Base-by-base conservation (phyloP, 2,329 filamentous ascomycete species). In the Venturia carpophila region DNA sequence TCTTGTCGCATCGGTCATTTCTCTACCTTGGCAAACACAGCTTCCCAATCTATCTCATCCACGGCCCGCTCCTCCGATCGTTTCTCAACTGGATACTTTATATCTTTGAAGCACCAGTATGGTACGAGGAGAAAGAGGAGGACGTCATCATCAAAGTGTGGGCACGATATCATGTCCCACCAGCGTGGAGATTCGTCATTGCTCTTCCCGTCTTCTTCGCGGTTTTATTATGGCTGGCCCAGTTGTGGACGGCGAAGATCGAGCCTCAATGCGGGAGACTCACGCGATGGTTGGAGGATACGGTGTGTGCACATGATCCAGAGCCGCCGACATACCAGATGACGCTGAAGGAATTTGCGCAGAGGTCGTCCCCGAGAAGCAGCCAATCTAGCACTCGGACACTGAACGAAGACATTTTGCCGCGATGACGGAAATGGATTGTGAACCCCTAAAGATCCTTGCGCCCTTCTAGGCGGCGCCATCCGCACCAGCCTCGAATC, bases 11-110 rank as follows among this genome's bases (percentile, higher is more conserved):
- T 71, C 76, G 77, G 37, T 68, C 80, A 2, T 78, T 83, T 43
- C 78, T 82, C 66, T 83, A 80, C 80, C 74, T 83, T 3, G 82
- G 82, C n/a, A 77, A 78, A 66, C 80, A 82, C 71, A 81, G 79
- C 64, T 83, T 83, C 66, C 81, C 82, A 30, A 81, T 84, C 5
- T 84, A 84, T 69, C 77, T 84, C 15, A 75, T 79, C 11, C 82
- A 84, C 70, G 81, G 82, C 60, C 83, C 81, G 0, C 75, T 84
- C 19, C 71, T 84, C 58, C 79, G 81, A 24, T 80, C 79, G 1
- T 76, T 82, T 0, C 76, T 81, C 27, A 77, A 77, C 47, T 81
- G 82, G 75, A 77, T 83, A 71, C 76, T 83, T 7, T 83, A 83
- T 68, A 80, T 80, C 42, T 79, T 80, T 60, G 77, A 77, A 34